Evolutionary conservation across 2,329 filamentous ascomycete species (phyloP).

Genomic region (Calonectria henricotiae): DNA sequence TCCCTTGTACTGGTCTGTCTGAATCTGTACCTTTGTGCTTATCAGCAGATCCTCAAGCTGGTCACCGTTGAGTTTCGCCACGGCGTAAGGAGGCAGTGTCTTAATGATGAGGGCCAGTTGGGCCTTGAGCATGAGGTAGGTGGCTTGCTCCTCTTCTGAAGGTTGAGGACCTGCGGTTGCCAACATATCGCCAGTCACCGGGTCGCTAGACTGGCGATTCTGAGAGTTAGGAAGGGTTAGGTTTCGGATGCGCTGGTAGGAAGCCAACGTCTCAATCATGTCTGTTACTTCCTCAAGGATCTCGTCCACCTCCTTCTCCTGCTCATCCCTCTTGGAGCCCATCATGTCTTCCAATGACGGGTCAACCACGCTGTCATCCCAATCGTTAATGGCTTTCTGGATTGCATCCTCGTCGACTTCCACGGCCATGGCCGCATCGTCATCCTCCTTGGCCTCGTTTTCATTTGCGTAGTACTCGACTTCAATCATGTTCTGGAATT

Average conservation of each 20-base stretch:
- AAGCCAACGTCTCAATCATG: slow-evolving; percentile 82
- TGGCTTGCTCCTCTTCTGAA: slow-evolving; percentile 73
- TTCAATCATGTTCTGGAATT: slow-evolving; percentile 77
- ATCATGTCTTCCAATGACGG: slow-evolving; percentile 71
- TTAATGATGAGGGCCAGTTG: slow-evolving; percentile 83
- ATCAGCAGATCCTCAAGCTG: slow-evolving; percentile 88
- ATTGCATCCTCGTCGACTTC: slow-evolving; percentile 70
- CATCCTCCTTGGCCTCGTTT: slow-evolving; percentile 58
- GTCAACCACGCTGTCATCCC: slow-evolving; percentile 73
- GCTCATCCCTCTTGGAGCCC: slow-evolving; percentile 69
- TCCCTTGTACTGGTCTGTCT: slow-evolving; percentile 82
- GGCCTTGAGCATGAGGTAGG: slow-evolving; percentile 82
- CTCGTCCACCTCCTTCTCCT: slow-evolving; percentile 80
- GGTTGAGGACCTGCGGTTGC: slow-evolving; percentile 79
- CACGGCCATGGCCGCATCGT: slow-evolving; percentile 54
- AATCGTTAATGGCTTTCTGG: slow-evolving; percentile 71
- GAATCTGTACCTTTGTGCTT: slow-evolving; percentile 83
- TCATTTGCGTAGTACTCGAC: slow-evolving; percentile 63
- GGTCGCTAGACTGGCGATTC: slow-evolving; percentile 73
- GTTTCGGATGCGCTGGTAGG: slow-evolving; percentile 85
- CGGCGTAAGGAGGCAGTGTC: slow-evolving; percentile 85
- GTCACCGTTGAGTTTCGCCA: slow-evolving; percentile 89
- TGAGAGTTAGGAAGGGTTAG: slow-evolving; percentile 77
- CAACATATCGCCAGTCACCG: slow-evolving; percentile 78
- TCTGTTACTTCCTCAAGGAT: slow-evolving; percentile 82